Evolutionary conservation across 441 rosid genomes (phyloP).

Genomic region (Corymbia calophylla): DNA sequence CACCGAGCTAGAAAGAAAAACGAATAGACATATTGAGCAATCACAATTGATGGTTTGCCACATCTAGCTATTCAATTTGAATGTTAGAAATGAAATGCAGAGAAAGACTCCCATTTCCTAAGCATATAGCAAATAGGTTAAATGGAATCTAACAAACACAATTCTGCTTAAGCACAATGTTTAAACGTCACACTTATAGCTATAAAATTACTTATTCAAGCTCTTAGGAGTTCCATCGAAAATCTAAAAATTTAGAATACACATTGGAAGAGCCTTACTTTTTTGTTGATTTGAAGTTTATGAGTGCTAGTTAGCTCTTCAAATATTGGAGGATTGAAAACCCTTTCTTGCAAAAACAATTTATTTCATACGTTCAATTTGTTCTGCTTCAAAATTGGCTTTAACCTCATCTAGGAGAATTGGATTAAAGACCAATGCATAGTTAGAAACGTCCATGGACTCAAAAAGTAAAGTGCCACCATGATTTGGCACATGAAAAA

Average conservation of each 20-base stretch:
- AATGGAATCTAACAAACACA: not conserved
- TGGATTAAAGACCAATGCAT: not conserved
- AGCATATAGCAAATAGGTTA: not conserved
- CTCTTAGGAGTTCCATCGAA: not conserved
- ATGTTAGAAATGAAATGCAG: not conserved
- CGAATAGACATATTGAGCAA: not conserved
- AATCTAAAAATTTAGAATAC: not conserved
- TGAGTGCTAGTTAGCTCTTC: not conserved
- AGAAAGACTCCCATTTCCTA: not conserved
- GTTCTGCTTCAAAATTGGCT: not conserved
- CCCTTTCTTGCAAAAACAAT: not conserved
- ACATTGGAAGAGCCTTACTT: not conserved
- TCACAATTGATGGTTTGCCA: not conserved
- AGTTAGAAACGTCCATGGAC: not conserved
- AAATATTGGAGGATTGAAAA: not conserved
- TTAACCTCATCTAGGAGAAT: not conserved
- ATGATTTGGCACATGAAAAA: not conserved
- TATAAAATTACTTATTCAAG: not conserved
- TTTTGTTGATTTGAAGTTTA: not conserved
- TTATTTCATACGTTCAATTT: not conserved
- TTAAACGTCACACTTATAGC: not conserved
- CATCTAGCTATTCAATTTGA: not conserved
- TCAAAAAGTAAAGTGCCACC: not conserved
- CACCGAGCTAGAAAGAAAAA: not conserved
- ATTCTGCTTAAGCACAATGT: not conserved